Conservation (phyloP, 148 eudicot species). For the Salicornia ramosissima region DNA sequence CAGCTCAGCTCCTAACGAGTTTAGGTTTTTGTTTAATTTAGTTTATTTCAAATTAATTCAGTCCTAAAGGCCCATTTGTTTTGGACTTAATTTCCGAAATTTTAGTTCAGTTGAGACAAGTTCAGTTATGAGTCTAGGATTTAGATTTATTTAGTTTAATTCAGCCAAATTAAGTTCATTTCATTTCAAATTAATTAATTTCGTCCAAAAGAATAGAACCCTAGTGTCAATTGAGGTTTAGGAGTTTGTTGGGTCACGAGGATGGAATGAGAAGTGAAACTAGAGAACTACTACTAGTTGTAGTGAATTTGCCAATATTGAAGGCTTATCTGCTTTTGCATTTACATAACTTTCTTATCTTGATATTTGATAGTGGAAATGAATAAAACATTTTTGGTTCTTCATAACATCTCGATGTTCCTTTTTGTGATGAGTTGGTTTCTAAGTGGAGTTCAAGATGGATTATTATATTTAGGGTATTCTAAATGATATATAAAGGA, state of each 20-base stretch:
- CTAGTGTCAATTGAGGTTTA: constrained; percentile 10
- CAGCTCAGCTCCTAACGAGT: too few species aligned
- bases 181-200: too few species aligned
- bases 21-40: too few species aligned
- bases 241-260: constrained; percentile 12
- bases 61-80: too few species aligned
- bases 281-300: background rate
- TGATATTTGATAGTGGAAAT: background rate
- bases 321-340: background rate
- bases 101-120: too few species aligned
- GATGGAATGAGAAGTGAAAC: background rate
- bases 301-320: background rate
- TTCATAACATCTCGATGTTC: background rate
- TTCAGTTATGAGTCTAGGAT: too few species aligned
- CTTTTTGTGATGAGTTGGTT: background rate
- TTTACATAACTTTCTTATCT: background rate
- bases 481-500: background rate
- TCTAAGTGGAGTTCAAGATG: background rate
- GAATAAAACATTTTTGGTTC: background rate
- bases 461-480: background rate
- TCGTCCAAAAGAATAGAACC: too few species aligned
- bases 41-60: too few species aligned
- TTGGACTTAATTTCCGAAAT: too few species aligned
- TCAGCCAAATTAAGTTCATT: too few species aligned
- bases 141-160: too few species aligned